Conservation (phyloP, 352 stramenopile species). For the Halophytophthora batemanensis region DNA sequence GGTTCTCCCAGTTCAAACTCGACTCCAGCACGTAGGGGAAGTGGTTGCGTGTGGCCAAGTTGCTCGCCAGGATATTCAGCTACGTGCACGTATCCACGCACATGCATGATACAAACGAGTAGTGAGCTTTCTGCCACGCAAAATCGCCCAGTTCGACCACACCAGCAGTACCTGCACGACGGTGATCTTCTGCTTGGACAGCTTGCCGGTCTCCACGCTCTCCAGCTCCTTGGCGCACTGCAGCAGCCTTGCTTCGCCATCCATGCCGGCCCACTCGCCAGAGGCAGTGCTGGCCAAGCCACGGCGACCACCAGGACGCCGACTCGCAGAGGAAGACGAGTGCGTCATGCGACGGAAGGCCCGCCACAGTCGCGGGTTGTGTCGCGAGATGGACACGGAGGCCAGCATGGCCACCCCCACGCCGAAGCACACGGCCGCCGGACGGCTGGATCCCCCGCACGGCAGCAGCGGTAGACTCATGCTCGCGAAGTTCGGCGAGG, state of each 20-base stretch:
- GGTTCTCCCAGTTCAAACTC: conserved; percentile 81
- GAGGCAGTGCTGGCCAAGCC: conserved; percentile 13
- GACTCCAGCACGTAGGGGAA: conserved; percentile 85
- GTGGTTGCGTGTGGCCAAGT: conserved; percentile 79
- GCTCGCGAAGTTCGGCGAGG: too few species aligned
- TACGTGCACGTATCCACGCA: conserved; percentile 11
- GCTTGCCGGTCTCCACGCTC: conserved; percentile 17
- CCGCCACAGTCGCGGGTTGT: conserved; percentile 52
- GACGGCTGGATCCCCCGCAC: conserved; percentile 12
- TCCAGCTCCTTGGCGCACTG: conserved; percentile 49
- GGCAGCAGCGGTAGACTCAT: conserved; percentile 29
- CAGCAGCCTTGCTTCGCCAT: conserved; percentile 27
- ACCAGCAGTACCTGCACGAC: conserved; percentile 52
- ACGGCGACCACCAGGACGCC: conserved; percentile 11
- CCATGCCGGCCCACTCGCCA: not conserved
- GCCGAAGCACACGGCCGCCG: conserved; percentile 57
- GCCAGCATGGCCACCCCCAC: conserved; percentile 72
- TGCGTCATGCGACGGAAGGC: conserved; percentile 29
- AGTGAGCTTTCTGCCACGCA: conserved; percentile 1
- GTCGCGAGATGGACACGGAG: conserved; percentile 54
- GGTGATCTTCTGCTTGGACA: conserved; percentile 69
- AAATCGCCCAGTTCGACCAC: not conserved
- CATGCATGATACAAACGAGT: not conserved
- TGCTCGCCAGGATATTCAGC: conserved; percentile 85
- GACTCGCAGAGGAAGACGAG: conserved; percentile 16